These are phyloP conservation scores for Dryas octopetala DNA, from an alignment of 306 rosid species.

Conservation along the genomic window DNA sequence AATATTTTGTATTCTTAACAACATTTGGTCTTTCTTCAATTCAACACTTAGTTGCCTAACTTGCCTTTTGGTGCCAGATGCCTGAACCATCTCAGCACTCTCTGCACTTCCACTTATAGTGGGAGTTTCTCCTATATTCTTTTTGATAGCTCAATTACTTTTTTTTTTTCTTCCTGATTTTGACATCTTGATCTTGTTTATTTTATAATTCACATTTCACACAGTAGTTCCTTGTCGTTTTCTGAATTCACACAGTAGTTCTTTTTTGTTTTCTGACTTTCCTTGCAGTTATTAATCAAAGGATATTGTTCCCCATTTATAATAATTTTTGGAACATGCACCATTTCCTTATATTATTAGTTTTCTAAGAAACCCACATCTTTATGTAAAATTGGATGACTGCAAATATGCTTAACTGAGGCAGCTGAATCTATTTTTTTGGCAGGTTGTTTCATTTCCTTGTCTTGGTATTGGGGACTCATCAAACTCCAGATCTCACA, in stretches of 20 bases:
- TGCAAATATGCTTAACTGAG: background rate
- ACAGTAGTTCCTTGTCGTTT: background rate
- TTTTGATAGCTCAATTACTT: too few relatives aligned
- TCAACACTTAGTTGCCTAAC: too few relatives aligned
- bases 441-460: background rate
- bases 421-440: background rate
- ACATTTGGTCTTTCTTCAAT: too few relatives aligned
- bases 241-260: too few relatives aligned
- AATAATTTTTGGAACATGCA: background rate
- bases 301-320: background rate
- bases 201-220: background rate
- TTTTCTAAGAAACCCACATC: background rate
- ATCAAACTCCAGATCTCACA: conserved; percentile 27
- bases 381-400: background rate
- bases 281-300: background rate
- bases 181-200: too few relatives aligned
- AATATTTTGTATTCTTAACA: too few relatives aligned
- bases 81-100: too few relatives aligned
- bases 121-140: too few relatives aligned
- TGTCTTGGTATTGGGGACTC: conserved; percentile 8
- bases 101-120: too few relatives aligned
- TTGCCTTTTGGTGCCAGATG: too few relatives aligned
- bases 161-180: background rate
- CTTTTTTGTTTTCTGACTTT: background rate
- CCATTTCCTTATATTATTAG: background rate